Percentiles rank a stretch among this genome's conserved stretches.
Conservation (phyloP, 306 rosid genomes). For the Malus asiatica region DNA sequence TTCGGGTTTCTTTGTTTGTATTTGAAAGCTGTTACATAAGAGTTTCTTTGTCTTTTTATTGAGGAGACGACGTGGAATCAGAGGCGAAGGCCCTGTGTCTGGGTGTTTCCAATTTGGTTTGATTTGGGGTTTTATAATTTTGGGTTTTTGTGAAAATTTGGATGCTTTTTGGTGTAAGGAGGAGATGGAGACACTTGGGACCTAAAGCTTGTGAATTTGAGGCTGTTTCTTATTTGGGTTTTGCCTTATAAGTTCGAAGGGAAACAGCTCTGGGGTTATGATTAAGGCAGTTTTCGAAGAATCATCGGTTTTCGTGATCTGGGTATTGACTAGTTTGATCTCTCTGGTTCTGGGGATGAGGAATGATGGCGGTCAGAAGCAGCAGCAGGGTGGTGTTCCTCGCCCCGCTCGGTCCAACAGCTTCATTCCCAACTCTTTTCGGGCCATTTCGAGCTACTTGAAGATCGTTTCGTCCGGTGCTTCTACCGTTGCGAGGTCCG, state of each 20-base stretch:
- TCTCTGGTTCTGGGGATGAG: constrained; percentile 74
- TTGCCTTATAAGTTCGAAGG: constrained; percentile 23
- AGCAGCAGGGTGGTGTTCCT: constrained; percentile 52
- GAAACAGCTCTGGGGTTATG: constrained; percentile 59
- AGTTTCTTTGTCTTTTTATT: constrained; percentile 15
- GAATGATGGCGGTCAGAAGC: constrained; percentile 72
- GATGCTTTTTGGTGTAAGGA: constrained; percentile 28
- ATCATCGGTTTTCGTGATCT: constrained; percentile 35
- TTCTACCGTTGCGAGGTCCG: constrained; percentile 88
- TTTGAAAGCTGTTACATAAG: constrained; percentile 21
- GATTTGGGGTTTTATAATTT: constrained; percentile 16
- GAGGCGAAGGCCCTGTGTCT: constrained; percentile 4
- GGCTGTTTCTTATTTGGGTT: constrained; percentile 39
- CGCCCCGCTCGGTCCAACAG: constrained; percentile 51
- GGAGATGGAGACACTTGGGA: constrained; percentile 46
- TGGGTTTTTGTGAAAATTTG: constrained; percentile 34
- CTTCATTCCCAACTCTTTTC: constrained; percentile 72
- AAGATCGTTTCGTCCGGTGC: constrained; percentile 90
- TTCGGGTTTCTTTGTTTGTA: neutral
- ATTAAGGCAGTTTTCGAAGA: constrained; percentile 47
- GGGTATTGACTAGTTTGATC: constrained; percentile 35
- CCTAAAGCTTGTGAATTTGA: constrained; percentile 29
- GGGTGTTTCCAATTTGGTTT: neutral
- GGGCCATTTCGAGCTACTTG: constrained; percentile 77
- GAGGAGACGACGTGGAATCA: constrained; percentile 17